Evolutionary conservation across 2,329 filamentous ascomycete genomes (phyloP), one percentile per base, ranked within the genome.

Genomic region (Alternaria ethzedia): DNA sequence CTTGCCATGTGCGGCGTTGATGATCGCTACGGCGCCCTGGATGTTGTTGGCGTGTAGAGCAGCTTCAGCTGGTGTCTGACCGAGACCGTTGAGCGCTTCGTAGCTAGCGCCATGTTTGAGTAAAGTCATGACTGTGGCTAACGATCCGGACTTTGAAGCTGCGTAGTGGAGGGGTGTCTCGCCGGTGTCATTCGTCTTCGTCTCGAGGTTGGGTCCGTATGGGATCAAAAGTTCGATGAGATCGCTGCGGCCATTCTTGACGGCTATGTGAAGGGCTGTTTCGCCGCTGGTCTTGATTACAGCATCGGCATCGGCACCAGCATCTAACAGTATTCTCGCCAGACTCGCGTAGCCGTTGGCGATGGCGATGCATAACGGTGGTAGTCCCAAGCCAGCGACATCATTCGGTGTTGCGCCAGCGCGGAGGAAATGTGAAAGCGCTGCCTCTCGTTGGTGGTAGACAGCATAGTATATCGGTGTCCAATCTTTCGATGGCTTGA

Each of bases 151-250:
- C 23, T 68, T 73, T 13, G 70, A 68, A 21, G 75, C 76, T 25
- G 75, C 76, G 43, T 78, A 78, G 59, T 78, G 76, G 6, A 79
- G 70, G 30, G 71, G 63, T 51, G 77, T 78, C 46, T 78, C 76
- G n/a, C 70, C 62, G 6, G 69, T 72, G 13, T 62, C 23, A 10
- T 60, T 30, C 2, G 77, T 77, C 54, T 64, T 69, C 15, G 54
- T 59, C 41, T 74, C 70, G 12, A 77, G 59, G 30, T 74, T 57
- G 9, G 74, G 68, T 49, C 64, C 60, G 45, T 71, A 65, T 25
- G 59, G 49, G 4, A 78, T 66, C 17, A 79, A 61, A 8, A 73
- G 30, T 20, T 76, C 71, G 28, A 76, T 64, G 2, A 78, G 65
- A 17, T 77, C 72, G 28, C 59, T 64, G 8, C 67, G 69, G 17